Evolutionary conservation across 805 yeast genomes (phyloP), one percentile per base, ranked within the genome.

Genomic region (Candida fluviatilis): DNA sequence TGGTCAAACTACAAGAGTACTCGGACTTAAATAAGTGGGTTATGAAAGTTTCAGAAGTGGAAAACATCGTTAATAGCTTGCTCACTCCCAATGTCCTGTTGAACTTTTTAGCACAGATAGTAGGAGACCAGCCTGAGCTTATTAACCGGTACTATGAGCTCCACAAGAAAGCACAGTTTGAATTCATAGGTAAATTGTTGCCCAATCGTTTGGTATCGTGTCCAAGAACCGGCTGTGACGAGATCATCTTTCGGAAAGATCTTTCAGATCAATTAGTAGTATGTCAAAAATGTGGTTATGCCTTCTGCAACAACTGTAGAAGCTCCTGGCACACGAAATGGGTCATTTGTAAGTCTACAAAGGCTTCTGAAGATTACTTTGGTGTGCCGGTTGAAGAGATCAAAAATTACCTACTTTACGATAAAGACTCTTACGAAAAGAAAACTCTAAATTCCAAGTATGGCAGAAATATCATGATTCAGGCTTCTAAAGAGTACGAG

Each of bases 281-380:
- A 14, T 80, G 86, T 48, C 57, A 65, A 0, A 42, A 51, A 3
- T 80, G 85, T 50, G 54, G 57, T 8, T 64, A 70, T 45, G 78
- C 80, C 0, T 80, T 78, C 45, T 80, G 86, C 48, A 64, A 64
- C 42, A 64, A 64, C 18, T 80, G 86, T 53, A 54, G 66, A 4
- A 79, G 71, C 45, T 74, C 83, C 3, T 80, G 82, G 79, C 86
- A 80, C 54, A 82, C 83, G 1, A 60, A 62, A 12, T 62, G 60
- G 36, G 71, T 71, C 40, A 51, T 51, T 18, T 80, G 86, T 52
- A 64, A 52, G 36, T 49, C 47, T 28, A 11, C 13, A 12, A 31
- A 31, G 18, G 5, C 25, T 37, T 42, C 4, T 14, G 34, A 58
- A 48, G 36, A 49, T 51, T 42, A 61, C 43, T 42, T 52, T 35